Evolutionary conservation across 2,329 filamentous ascomycete species (phyloP).

Genomic region (Ascochyta rabiei): DNA sequence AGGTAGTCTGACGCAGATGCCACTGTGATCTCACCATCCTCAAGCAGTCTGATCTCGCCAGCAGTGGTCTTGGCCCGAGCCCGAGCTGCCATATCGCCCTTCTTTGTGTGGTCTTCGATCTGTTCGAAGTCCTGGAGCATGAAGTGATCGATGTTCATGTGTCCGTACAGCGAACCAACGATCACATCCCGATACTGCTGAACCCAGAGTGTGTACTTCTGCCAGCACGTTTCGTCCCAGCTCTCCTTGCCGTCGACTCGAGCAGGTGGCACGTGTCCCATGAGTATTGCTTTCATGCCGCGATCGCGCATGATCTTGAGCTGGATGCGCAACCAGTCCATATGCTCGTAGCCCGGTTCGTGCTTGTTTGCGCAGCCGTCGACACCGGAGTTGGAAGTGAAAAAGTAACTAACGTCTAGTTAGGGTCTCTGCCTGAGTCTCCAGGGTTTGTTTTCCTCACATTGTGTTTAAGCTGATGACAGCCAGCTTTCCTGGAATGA

Average conservation of each 20-base stretch:
- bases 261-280: conserved; percentile 91
- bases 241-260: conserved; percentile 81
- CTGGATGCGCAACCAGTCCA: conserved; percentile 94
- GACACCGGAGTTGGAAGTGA: conserved; percentile 88
- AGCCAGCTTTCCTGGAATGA: conserved; percentile 81
- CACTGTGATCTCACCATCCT: conserved; percentile 62
- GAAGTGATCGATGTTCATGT: conserved; percentile 99
- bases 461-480: conserved; percentile 96
- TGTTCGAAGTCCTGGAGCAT: conserved; percentile 85
- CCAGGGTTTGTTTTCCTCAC: conserved; percentile 35
- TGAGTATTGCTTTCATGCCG: conserved; percentile 92
- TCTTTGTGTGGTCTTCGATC: conserved; percentile 64
- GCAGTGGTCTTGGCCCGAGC: conserved; percentile 47
- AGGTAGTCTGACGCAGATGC: conserved; percentile 80
- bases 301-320: conserved; percentile 80
- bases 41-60: conserved; percentile 45
- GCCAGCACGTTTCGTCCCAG: conserved; percentile 98
- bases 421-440: not conserved
- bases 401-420: conserved; percentile 71
- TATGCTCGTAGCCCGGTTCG: conserved; percentile 90
- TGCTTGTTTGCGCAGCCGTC: conserved; percentile 81
- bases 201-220: conserved; percentile 92
- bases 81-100: conserved; percentile 48
- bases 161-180: conserved; percentile 78
- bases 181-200: conserved; percentile 91